Evolutionary conservation across 768 basidiomycete genomes (phyloP).

Genomic region (Mycena amicta): DNA sequence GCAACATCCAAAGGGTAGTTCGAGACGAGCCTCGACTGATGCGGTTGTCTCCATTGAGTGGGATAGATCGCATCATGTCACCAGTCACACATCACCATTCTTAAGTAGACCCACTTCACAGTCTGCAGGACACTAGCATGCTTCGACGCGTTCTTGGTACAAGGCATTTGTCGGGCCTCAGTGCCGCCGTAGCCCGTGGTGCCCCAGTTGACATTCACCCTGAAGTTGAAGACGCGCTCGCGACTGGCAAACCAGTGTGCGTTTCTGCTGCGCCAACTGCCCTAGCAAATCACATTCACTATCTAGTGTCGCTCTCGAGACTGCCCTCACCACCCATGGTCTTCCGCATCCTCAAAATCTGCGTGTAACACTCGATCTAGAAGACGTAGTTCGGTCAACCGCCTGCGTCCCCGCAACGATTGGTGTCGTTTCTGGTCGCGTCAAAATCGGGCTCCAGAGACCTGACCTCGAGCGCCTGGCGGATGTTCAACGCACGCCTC

Average conservation of each 20-base stretch:
- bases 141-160: slow-evolving; percentile 1
- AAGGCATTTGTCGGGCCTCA: slow-evolving; percentile 10
- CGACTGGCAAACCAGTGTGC: slow-evolving; percentile 56
- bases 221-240: slow-evolving; percentile 83
- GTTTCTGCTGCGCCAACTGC: neutral
- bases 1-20: neutral
- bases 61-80: too few species aligned
- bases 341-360: slow-evolving; percentile 82
- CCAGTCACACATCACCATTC: too few species aligned
- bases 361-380: slow-evolving; percentile 70
- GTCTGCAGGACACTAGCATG: too few species aligned
- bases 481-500: slow-evolving; percentile 43
- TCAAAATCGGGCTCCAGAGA: slow-evolving; percentile 81
- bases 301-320: slow-evolving; percentile 78
- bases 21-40: neutral
- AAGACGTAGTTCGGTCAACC: slow-evolving; percentile 69
- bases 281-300: too few species aligned
- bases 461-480: slow-evolving; percentile 72
- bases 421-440: slow-evolving; percentile 76
- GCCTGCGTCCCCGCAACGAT: slow-evolving; percentile 92
- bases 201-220: slow-evolving; percentile 70
- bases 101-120: too few species aligned
- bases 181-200: slow-evolving; percentile 1
- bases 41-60: neutral
- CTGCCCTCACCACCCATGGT: slow-evolving; percentile 90